A percentile compares a stretch with the other conserved stretches of the same genome.
Conservation (phyloP, 139 green algal genomes). For the Tetradesmus obliquus region DNA sequence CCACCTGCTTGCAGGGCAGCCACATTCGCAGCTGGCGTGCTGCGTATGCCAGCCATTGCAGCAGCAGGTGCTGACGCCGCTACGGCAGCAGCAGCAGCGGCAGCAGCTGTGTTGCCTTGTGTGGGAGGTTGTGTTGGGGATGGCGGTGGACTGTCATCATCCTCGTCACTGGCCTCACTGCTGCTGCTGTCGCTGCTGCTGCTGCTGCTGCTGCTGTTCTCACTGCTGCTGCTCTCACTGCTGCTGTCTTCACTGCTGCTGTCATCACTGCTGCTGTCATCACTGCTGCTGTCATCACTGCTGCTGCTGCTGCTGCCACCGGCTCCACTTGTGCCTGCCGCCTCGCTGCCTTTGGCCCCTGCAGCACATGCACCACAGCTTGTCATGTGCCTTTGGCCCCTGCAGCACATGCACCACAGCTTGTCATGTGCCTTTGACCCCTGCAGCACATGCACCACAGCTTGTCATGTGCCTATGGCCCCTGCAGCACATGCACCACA, state of each 20-base stretch:
- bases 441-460: not conserved
- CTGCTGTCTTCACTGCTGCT: not conserved
- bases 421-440: not conserved
- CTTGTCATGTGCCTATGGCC: not conserved
- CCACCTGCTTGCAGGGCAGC: not conserved
- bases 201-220: no score
- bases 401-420: not conserved
- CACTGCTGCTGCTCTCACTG: not conserved
- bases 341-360: not conserved
- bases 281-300: not conserved
- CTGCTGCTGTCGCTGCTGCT: not conserved
- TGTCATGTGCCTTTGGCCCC: not conserved
- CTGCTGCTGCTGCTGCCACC: not conserved
- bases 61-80: not conserved
- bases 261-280: no score
- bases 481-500: no score
- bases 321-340: not conserved
- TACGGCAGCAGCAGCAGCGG: not conserved
- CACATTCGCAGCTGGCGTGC: not conserved
- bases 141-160: not conserved
- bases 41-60: not conserved
- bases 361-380: not conserved
- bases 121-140: not conserved
- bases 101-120: not conserved
- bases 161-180: not conserved